Evolutionary conservation across 768 basidiomycete species (phyloP).

Genomic region (Basidioascus undulatus): DNA sequence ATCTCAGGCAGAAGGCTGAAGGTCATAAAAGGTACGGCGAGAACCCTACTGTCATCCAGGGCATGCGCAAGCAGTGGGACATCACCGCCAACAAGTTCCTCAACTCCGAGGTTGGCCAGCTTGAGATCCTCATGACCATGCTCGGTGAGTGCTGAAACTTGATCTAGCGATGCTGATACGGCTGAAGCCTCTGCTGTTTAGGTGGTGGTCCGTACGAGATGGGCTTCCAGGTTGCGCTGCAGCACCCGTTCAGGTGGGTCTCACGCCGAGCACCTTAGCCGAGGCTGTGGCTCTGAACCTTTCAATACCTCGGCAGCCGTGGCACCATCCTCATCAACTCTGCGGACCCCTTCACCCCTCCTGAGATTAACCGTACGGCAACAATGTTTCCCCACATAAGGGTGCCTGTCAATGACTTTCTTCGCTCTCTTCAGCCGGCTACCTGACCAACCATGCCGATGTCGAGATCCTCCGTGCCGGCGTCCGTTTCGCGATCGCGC

Average conservation of each 20-base stretch:
- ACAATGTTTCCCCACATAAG: too few species aligned
- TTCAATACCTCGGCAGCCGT: constrained; percentile 18
- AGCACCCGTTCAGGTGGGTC: constrained; percentile 42
- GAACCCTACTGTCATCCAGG: too few species aligned
- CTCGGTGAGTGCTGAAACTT: too few species aligned
- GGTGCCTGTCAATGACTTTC: too few species aligned
- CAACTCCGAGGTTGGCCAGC: constrained; percentile 22
- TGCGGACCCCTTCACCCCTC: constrained; percentile 31
- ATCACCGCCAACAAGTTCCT: too few species aligned
- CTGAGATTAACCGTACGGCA: constrained; percentile 31
- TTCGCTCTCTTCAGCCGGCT: too few species aligned
- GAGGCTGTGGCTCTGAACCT: constrained; percentile 1
- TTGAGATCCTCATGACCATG: constrained; percentile 31
- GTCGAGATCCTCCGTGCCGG: constrained; percentile 16
- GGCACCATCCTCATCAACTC: constrained; percentile 41
- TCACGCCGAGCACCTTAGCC: constrained; percentile 11
- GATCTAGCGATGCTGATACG: too few species aligned
- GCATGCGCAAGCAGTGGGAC: too few species aligned
- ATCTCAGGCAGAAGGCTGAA: too few species aligned
- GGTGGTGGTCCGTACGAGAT: constrained; percentile 17
- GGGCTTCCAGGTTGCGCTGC: constrained; percentile 38
- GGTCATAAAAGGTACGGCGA: too few species aligned
- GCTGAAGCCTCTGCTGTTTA: too few species aligned
- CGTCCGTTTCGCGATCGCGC: too few species aligned
- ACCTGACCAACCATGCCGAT: constrained; percentile 20